Percentiles rank a stretch among this genome's conserved stretches.
phyloP scores from a whole-genome alignment of 75 land plant genomes.

The Pinus tabuliformis region DNA sequence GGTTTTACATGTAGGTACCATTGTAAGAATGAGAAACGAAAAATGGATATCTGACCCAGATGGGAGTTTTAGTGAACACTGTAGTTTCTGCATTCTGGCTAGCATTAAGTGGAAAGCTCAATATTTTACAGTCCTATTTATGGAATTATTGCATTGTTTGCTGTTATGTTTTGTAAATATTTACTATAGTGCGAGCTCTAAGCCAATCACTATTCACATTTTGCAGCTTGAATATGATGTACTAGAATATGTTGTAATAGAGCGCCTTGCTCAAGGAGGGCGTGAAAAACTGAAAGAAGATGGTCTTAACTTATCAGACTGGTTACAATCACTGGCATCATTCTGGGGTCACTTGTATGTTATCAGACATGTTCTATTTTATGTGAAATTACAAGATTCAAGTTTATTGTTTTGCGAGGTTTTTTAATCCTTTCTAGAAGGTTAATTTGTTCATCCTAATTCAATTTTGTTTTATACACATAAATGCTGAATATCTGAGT shows the following conservation, averaged over 20 bases:
- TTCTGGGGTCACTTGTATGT: constrained; percentile 99
- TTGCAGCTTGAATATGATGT: constrained; percentile 97
- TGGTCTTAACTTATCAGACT: constrained; percentile 96
- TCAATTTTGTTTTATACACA: not conserved
- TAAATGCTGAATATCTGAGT: not conserved
- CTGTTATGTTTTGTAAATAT: not conserved
- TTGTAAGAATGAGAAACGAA: not conserved
- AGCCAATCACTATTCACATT: constrained; percentile 7
- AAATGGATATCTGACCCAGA: too few relatives aligned
- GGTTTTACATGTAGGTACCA: not conserved
- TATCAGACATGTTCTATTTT: not conserved
- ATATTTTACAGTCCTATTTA: not conserved
- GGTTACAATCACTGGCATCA: constrained; percentile 99
- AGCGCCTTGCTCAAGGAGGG: constrained; percentile 96
- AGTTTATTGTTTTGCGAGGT: not conserved
- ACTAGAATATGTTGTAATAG: constrained; percentile 97
- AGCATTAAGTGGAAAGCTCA: not conserved
- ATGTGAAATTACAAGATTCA: not conserved
- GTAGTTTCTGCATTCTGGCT: too few relatives aligned
- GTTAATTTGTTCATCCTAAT: not conserved
- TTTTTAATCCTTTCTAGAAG: too few relatives aligned
- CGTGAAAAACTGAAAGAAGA: constrained; percentile 97
- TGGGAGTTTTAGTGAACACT: too few relatives aligned
- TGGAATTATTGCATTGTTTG: not conserved
- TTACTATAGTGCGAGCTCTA: not conserved